Percentiles rank a stretch among this genome's conserved stretches.
These are phyloP conservation scores for Oemleria cerasiformis DNA, from an alignment of 306 rosid genomes.

Conservation along the genomic window DNA sequence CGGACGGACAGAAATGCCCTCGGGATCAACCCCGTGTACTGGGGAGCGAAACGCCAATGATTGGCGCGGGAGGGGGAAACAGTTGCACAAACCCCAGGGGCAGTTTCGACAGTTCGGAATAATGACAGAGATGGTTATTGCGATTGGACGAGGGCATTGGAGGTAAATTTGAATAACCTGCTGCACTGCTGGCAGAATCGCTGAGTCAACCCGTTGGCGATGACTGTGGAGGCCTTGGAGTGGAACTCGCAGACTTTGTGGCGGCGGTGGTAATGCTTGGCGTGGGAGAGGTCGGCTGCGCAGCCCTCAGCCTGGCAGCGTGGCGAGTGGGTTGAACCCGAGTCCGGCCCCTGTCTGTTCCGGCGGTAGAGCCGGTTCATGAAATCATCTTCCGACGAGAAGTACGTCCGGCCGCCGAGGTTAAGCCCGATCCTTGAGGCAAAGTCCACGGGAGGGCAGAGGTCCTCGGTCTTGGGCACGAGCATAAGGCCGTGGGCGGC, in stretches of 20 bases:
- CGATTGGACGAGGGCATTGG: neutral
- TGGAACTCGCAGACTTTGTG: conserved; percentile 98
- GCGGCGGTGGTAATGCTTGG: conserved; percentile 97
- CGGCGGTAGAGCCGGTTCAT: conserved; percentile 84
- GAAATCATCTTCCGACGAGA: conserved; percentile 77
- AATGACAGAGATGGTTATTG: neutral
- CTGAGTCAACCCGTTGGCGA: conserved; percentile 95
- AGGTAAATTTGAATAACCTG: conserved; percentile 48
- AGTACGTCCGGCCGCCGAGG: conserved; percentile 86
- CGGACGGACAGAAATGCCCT: neutral
- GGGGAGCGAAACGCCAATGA: conserved; percentile 22
- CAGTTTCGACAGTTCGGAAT: conserved; percentile 11
- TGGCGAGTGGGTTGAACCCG: conserved; percentile 50
- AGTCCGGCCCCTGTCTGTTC: conserved; percentile 47
- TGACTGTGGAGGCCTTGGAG: conserved; percentile 89
- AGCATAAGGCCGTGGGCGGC: conserved; percentile 39
- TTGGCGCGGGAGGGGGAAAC: conserved; percentile 21
- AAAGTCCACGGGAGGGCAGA: conserved; percentile 51
- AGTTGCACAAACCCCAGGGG: conserved; percentile 15
- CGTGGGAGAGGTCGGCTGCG: conserved; percentile 83
- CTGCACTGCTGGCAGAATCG: conserved; percentile 99
- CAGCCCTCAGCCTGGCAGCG: conserved; percentile 97
- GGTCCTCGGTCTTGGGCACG: conserved; percentile 66
- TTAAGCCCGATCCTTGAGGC: conserved; percentile 81
- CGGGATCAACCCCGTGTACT: neutral